Evolutionary conservation across 371 early-diverging fungal species (phyloP), one percentile per base, ranked within the genome.

Genomic region (Haplosporangium sp.): DNA sequence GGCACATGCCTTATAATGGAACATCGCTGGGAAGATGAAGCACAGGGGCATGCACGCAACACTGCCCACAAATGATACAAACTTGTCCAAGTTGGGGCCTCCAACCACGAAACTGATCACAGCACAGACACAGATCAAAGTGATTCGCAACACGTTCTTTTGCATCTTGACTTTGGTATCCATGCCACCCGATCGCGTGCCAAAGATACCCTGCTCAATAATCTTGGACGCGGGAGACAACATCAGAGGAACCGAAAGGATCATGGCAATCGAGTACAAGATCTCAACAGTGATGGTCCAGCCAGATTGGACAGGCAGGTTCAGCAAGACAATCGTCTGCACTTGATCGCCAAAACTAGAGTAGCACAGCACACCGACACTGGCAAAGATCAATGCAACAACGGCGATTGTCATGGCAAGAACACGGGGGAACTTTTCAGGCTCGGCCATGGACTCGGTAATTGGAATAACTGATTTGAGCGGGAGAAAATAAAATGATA

Each of bases 21-120:
- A 91, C 70, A 93, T 66, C 64, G 91, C 86, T 8, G 93, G 94
- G 82, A 91, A 93, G 55, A 93, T 90, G 69, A 93, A 93, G 67
- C 87, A 84, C 29, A 89, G 62, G 3, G 89, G 88, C 58, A 84
- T 82, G 55, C 90, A 89, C 37, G 83, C 86, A 1, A 86, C 73
- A 0, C 85, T 82, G 16, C 86, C 86, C 9, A 86, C 85, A 12
- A 93, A 82, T 1, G 89, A 86, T 11, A 94, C 94, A 58, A 94
- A 88, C 63, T 89, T 89, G 82, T 93, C 91, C 53, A 94, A 72
- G 57, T 89, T 88, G 51, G 85, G 84, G 8, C 86, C 83, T 20
- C 93, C 93, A 16, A 85, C 75, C 21, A 85, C 64, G 75, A 86
- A 92, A 7, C 90, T 86, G 56, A 89, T 73, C 14, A 81, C 54